phyloP scores from a whole-genome alignment of 2,329 filamentous ascomycete genomes.

The Esteya vermicola region DNA sequence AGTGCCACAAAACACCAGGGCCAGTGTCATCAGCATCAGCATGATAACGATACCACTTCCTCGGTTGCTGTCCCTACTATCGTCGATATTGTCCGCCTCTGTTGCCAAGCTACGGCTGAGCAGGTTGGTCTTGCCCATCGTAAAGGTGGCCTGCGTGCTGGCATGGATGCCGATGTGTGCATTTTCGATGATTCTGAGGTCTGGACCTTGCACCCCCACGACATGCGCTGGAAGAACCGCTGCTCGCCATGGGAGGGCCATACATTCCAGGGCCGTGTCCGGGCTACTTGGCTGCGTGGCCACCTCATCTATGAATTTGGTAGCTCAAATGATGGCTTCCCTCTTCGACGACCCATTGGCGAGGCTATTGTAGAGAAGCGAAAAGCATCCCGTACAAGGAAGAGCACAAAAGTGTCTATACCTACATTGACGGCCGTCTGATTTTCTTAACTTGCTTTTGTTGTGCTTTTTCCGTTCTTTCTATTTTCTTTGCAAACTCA shows the following conservation, averaged over 20 bases:
- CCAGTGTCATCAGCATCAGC: background rate
- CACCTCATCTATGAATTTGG: conserved; percentile 57
- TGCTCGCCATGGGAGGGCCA: conserved; percentile 83
- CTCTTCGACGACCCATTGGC: conserved; percentile 31
- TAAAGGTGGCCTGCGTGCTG: conserved; percentile 70
- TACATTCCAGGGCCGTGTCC: conserved; percentile 61
- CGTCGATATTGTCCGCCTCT: conserved; percentile 72
- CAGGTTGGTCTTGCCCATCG: conserved; percentile 73
- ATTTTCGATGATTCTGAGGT: conserved; percentile 76
- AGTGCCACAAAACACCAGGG: conserved; percentile 20
- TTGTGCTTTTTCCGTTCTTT: background rate
- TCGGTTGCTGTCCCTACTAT: conserved; percentile 32
- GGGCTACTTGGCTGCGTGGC: conserved; percentile 76
- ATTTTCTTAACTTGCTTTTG: background rate
- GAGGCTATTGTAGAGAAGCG: conserved; percentile 29
- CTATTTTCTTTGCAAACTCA: background rate
- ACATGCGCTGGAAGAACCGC: conserved; percentile 91
- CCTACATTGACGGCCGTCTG: background rate
- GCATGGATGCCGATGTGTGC: conserved; percentile 81
- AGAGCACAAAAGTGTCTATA: background rate
- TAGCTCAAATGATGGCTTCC: conserved; percentile 34
- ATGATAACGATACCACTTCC: background rate
- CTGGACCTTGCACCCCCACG: conserved; percentile 59
- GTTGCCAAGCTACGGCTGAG: conserved; percentile 69
- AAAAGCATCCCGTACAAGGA: background rate